A percentile compares a stretch with the other conserved stretches of the same genome.
Conservation (phyloP, 495 filamentous ascomycete genomes). For the Penicillium canariense region DNA sequence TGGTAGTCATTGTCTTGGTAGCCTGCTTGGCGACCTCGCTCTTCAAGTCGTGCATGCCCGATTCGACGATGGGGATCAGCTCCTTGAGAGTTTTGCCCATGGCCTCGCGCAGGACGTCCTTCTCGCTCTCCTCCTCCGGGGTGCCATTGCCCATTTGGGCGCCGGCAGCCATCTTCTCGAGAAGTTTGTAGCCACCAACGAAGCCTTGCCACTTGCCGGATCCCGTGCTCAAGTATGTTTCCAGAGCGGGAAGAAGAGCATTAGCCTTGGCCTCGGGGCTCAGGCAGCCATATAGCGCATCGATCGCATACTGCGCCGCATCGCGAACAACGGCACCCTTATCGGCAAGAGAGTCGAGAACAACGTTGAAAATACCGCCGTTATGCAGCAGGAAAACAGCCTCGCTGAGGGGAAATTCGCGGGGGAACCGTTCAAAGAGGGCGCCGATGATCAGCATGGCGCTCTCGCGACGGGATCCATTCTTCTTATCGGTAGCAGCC, state of each 20-base stretch:
- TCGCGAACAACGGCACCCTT: constrained; percentile 87
- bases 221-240: constrained; percentile 70
- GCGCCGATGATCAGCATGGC: constrained; percentile 94
- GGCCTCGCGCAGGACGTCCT: constrained; percentile 82
- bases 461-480: constrained; percentile 78
- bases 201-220: constrained; percentile 95
- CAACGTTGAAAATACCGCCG: constrained; percentile 66
- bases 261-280: constrained; percentile 77
- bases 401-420: constrained; percentile 74
- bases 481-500: constrained; percentile 92
- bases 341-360: constrained; percentile 84
- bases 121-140: constrained; percentile 75
- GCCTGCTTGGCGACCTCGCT: constrained; percentile 85
- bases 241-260: constrained; percentile 71
- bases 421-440: constrained; percentile 84
- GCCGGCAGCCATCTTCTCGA: constrained; percentile 91
- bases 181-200: constrained; percentile 74
- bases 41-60: constrained; percentile 96
- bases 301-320: constrained; percentile 89
- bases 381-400: constrained; percentile 76
- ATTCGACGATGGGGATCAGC: constrained; percentile 88
- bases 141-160: constrained; percentile 78
- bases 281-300: constrained; percentile 78
- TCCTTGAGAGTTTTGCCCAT: constrained; percentile 91
- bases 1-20: constrained; percentile 81